Conservation (phyloP, 176 grass and related monocot genomes). For the Oryza glumipatula region DNA sequence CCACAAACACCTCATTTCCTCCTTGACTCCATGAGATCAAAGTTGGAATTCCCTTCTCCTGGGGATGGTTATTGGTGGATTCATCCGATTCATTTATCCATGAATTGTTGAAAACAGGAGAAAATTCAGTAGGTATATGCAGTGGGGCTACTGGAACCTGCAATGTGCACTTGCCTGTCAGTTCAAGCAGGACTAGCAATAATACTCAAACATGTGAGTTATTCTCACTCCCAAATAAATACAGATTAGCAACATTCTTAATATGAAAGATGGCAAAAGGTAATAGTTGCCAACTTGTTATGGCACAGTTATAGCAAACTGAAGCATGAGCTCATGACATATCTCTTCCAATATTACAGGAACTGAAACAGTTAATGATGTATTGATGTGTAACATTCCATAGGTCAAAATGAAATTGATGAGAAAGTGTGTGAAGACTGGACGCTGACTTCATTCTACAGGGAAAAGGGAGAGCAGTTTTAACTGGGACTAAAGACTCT, state of each 20-base stretch:
- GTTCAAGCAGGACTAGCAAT: conserved; percentile 24
- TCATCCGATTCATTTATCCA: conserved; percentile 52
- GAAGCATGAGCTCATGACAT: not conserved
- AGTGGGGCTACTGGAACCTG: conserved; percentile 80
- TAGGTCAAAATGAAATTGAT: not conserved
- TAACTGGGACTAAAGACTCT: not conserved
- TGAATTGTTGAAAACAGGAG: conserved; percentile 52
- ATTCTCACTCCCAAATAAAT: not conserved
- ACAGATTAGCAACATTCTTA: not conserved
- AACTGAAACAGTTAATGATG: conserved; percentile 7
- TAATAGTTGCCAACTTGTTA: conserved; percentile 20
- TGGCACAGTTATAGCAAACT: not conserved
- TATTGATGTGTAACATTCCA: not conserved
- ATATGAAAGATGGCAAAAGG: conserved; percentile 19
- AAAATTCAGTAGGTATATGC: conserved; percentile 55
- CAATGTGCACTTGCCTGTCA: conserved; percentile 38
- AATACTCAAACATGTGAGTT: conserved; percentile 13
- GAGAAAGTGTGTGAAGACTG: not conserved
- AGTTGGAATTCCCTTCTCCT: conserved; percentile 69
- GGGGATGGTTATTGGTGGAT: conserved; percentile 27
- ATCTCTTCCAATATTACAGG: conserved; percentile 23
- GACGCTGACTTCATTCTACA: no score
- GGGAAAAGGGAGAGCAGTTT: no score
- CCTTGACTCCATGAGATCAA: conserved; percentile 84
- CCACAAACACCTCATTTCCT: conserved; percentile 72